These are phyloP conservation scores for Stemphylium vesicarium DNA, from an alignment of 2,329 filamentous ascomycete species.

Conservation along the genomic window DNA sequence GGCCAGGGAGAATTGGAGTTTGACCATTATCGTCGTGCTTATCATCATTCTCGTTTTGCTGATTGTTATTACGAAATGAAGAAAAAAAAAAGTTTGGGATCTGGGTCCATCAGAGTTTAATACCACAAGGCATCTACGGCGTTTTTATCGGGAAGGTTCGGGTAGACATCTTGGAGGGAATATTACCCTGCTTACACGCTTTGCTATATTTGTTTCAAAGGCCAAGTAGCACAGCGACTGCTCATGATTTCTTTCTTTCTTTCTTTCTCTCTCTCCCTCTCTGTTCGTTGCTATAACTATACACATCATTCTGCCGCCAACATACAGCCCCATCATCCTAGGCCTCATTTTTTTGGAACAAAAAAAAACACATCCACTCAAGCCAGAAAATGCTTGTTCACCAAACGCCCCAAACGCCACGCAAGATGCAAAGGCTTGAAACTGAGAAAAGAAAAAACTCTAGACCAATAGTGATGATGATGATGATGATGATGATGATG, in stretches of 20 bases:
- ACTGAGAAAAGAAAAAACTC: conserved; percentile 5
- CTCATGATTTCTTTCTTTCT: background rate
- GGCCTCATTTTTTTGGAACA: background rate
- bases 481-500: background rate
- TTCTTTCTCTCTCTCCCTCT: background rate
- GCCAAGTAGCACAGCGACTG: no score
- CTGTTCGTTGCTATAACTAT: conserved; percentile 9
- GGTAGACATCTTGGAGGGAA: no score
- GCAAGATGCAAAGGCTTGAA: conserved; percentile 25
- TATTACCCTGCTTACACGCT: no score
- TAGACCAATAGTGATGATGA: conserved; percentile 13
- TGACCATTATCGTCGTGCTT: conserved; percentile 78
- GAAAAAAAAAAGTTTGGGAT: background rate
- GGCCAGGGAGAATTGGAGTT: conserved; percentile 85
- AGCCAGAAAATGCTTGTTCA: background rate
- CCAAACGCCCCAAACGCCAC: conserved; percentile 22
- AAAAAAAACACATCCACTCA: background rate
- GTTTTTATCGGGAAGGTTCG: background rate
- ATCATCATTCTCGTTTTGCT: conserved; percentile 83
- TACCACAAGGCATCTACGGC: background rate
- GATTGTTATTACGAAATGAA: conserved; percentile 67
- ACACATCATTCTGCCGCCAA: background rate
- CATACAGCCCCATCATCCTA: background rate
- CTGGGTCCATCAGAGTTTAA: background rate
- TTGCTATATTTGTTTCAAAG: no score